Percentiles rank a stretch among this genome's conserved stretches.
Conservation (phyloP, 2,329 filamentous ascomycete genomes). For the Fusarium ramigenum region DNA sequence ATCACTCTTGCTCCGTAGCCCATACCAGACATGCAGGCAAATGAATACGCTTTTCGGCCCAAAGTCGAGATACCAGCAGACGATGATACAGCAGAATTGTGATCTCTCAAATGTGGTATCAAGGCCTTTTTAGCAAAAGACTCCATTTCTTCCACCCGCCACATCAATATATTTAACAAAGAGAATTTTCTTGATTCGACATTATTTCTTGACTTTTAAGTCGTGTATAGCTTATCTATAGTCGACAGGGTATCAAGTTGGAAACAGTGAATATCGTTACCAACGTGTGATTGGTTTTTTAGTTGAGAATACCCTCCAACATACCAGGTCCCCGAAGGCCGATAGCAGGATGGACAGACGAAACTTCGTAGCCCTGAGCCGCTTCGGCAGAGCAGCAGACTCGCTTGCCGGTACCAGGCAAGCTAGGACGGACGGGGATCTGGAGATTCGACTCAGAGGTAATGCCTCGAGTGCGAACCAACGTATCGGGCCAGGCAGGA, state of each 20-base stretch:
- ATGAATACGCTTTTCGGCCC: constrained; percentile 54
- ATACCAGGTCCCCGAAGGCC: constrained; percentile 68
- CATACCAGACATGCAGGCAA: constrained; percentile 55
- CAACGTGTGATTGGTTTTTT: constrained; percentile 42
- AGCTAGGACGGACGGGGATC: constrained; percentile 52
- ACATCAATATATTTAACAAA: constrained; percentile 42
- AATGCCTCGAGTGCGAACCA: constrained; percentile 49
- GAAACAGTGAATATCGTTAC: constrained; percentile 22
- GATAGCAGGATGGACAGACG: constrained; percentile 59
- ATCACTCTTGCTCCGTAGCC: constrained; percentile 44
- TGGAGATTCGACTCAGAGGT: constrained; percentile 45
- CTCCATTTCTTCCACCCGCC: constrained; percentile 43
- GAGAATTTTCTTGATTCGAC: constrained; percentile 41
- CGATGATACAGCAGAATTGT: constrained; percentile 46
- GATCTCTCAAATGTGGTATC: constrained; percentile 44
- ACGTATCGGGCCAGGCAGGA: constrained; percentile 48
- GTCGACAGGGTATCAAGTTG: constrained; percentile 37
- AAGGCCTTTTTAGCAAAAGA: constrained; percentile 45
- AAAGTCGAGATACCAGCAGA: constrained; percentile 46
- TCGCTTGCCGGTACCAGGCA: constrained; percentile 67
- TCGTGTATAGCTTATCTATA: constrained; percentile 32
- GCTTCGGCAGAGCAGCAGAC: constrained; percentile 73
- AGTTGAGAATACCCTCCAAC: constrained; percentile 73
- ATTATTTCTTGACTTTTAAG: constrained; percentile 39
- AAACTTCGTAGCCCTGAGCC: constrained; percentile 57